Evolutionary conservation across 2,329 filamentous ascomycete species (phyloP), one percentile per base, ranked within the genome.

Genomic region (Helotiales sp.): DNA sequence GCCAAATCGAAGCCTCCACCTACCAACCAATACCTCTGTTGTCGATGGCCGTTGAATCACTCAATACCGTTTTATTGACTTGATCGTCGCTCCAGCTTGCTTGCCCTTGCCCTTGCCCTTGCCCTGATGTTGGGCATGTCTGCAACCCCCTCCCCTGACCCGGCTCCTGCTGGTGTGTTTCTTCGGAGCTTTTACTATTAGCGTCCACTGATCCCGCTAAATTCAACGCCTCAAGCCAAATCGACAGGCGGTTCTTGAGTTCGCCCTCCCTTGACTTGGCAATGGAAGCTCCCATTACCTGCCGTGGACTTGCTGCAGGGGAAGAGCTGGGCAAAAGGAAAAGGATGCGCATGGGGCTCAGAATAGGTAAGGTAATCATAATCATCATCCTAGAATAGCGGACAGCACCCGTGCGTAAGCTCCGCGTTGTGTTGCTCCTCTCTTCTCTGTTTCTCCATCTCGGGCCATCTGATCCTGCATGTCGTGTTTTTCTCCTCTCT

Each of bases 381-480:
- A 54, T 54, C 50, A 17, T 54, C 7, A 28, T 32, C 50, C 5
- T 26, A 28, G 26, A 54, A n/a, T 34, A 55, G 22, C n/a, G 52
- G 52, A 55, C n/a, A 22, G 8, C 30, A 22, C 49, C 52, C 52
- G 28, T 34, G 52, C 52, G 52, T 55, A 34, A 57, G 32, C 54
- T 37, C 24, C 30, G 17, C 32, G 20, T 22, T 13, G 3, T 32
- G 17, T 30, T 54, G 13, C 11, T 32, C 26, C 15, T n/a, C 15
- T 30, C 26, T 55, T 11, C 17, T 10, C 52, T 3, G 11, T 20
- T 6, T 54, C 50, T 34, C 28, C 52, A 55, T 37, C 37, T 26
- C 30, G 54, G 13, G 32, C 54, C 52, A 10, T 34, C 50, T 30
- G 17, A 34, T 32, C 52, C 52, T 55, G 52, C 52, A 32, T 55